phyloP scores from a whole-genome alignment of 176 grass and related monocot species.

The Paspalum notatum region DNA sequence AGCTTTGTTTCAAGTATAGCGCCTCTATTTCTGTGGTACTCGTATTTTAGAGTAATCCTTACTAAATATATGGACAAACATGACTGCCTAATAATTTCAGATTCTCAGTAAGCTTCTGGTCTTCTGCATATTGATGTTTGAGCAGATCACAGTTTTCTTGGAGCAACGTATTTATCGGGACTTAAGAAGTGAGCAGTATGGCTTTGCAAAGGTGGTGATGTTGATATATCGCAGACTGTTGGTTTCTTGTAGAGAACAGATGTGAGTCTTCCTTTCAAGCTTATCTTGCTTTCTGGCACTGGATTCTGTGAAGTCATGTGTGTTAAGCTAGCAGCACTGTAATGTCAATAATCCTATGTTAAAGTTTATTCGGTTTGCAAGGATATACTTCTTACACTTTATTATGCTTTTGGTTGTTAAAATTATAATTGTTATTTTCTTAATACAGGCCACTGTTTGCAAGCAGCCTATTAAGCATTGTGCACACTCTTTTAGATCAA shows the following conservation, averaged over 20 bases:
- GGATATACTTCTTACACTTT: constrained; percentile 15
- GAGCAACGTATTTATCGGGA: constrained; percentile 97
- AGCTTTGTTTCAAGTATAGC: constrained; percentile 1
- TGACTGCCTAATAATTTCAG: neutral
- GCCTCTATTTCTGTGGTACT: neutral
- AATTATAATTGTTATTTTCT: constrained; percentile 31
- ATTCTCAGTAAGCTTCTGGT: neutral
- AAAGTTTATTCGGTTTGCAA: constrained; percentile 30
- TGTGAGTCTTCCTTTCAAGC: constrained; percentile 59
- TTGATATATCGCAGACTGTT: constrained; percentile 90
- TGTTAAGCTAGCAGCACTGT: constrained; percentile 11
- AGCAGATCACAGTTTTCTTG: constrained; percentile 87
- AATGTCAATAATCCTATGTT: constrained; percentile 8
- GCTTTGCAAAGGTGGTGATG: constrained; percentile 87
- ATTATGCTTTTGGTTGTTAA: constrained; percentile 22
- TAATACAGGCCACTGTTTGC: constrained; percentile 89
- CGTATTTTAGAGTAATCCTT: constrained; percentile 5
- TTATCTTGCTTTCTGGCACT: neutral
- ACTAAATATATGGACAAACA: neutral
- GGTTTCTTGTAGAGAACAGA: constrained; percentile 91
- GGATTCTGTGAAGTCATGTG: constrained; percentile 8
- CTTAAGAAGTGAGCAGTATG: constrained; percentile 80
- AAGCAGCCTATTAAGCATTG: constrained; percentile 86
- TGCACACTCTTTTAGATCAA: constrained; percentile 95
- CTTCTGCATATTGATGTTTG: constrained; percentile 42